Base-by-base conservation (phyloP, 108 stramenopile species). In the Cyclotella baltica region DNA sequence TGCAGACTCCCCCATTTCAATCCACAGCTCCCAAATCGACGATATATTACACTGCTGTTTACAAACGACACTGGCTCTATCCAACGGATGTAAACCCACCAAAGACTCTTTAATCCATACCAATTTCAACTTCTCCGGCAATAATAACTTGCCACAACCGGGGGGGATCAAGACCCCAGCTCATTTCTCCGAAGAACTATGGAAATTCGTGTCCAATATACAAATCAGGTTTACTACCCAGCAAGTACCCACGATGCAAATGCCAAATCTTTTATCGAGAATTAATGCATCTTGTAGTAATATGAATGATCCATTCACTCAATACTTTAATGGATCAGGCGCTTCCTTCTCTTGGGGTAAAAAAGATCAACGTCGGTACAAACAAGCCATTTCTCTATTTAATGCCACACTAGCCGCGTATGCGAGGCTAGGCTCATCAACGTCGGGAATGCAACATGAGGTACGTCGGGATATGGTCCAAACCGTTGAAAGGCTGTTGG, bases 21-120 rank as follows among this genome's bases (percentile, higher is more conserved):
- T 81, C 0, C 73, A 75, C 51, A 75, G 68, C 36, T 75, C 80
- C 18, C 80, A 81, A 61, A 51, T 81, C 50, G 80, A 81, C 51
- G 35, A 46, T 16, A 52, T 81, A 13, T 25, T 81, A 8, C 67
- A 81, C 3, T 70, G 73, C 27, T 70, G 73, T 27, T 73, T 74
- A 37, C 51, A 64, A 34, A 65, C 73, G 10, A 65, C 73, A 9
- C 23, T 63, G 2, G 70, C 81, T 19, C 31, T 82, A 31, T 75
- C 74, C 15, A 67, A 67, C n/a, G 65, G 67, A 9, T 82, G 81
- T 33, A 63, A 75, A 25, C n/a, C 61, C 10, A 74, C 74, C 4
- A 70, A 58, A 30, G 25, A 35, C 33, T 82, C 81, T 0, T 43
- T 82, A 11, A 70, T 82, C 48, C 74, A 70, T 10, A 25, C 53